Evolutionary conservation across 768 basidiomycete species (phyloP), one percentile per base, ranked within the genome.

Genomic region (Sporobolomyces phaffii): DNA sequence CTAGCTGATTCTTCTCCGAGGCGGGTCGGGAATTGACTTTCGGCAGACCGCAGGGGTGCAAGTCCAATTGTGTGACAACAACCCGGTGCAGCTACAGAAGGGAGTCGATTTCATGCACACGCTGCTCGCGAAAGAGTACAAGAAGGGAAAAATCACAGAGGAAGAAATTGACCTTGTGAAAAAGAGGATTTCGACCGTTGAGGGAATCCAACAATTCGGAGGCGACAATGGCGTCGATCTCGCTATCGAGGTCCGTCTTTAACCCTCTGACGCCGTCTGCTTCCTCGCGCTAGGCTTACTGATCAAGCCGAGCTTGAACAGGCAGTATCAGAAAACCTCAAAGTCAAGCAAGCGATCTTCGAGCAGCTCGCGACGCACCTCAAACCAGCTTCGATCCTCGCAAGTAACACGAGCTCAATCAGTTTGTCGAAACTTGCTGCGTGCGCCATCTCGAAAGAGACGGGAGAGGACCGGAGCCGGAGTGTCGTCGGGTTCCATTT

Each of bases 371-470:
- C 87, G 20, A 82, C 82, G 52, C 83, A 87, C 73, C 77, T 91
- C 54, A 81, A 84, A 33, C 85, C 87, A 0, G 81, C 83, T 36
- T 84, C 89, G 11, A 91, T 98, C 54, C 81, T 98, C 26, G 93
- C 92, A 0, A 85, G 86, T 47, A 97, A 98, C 75, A 98, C 93
- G 3, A 92, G 90, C 62, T 91, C 89, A 14, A 97, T 97, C 69
- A 90, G 88, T 70, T 86, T 98, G 49, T 92, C 92, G 26, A 93
- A 93, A 80, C 90, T 97, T 22, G 92, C 93, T 0, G 87, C 87
- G 10, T 80, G 89, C 34, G 86, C 88, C 11, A 78, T 91, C 24
- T 40, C 60, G 47, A 24, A 20, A 84, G 85, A 0, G 78, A 81
- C 57, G 84, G 85, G 58, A 20, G 26, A 64, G 29, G 75, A 81